Base-by-base conservation (phyloP, 164 flowering plant species). In the Amborella trichopoda region DNA sequence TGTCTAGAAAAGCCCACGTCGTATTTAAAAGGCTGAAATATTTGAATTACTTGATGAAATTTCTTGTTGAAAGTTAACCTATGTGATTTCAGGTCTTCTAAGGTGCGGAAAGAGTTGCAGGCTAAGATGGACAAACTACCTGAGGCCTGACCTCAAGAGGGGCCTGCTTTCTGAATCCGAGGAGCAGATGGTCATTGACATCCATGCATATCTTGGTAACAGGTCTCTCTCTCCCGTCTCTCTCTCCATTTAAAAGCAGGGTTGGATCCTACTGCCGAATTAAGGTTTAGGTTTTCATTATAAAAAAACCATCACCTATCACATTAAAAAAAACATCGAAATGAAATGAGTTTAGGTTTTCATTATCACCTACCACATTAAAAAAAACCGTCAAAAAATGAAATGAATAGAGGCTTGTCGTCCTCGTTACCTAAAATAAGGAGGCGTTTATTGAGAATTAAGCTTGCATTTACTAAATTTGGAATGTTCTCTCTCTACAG, bases 101-200 rank as follows among this genome's bases (percentile, higher is more conserved):
- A 76, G 86, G 58, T 76, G 82, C 61, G 82, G 86, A 13, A 76
- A 76, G 54, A 76, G 82, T 57, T 79, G 81, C 71, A 74, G 86
- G 51, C 65, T 76, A n/a, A 65, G 82, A 44, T 76, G 86, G 86
- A 79, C 86, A 12, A 79, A 78, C 50, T 78, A 78, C 40, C 69
- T 78, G 0, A 70, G 84, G 56, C 86, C 86, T 57, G 86, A 79
- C 41, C 61, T 79, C 55, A 79, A 79, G 70, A 71, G 86, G 52
- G 86, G 86, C 0, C 62, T 79, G 46, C 44, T 79, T 18, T 79
- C 87, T 23, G 80, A 79, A 34, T 59, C 45, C 38, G 87, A 79
- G 52, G 87, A 79, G 58, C 48, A 74, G 49, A 60, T 70, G 73
- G 87, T 79, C 40, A 78, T 78, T 63, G 85, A 78, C 38, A 81